These are phyloP conservation scores for Aspergillus neoniger DNA, from an alignment of 2,329 filamentous ascomycete genomes.

Conservation along the genomic window DNA sequence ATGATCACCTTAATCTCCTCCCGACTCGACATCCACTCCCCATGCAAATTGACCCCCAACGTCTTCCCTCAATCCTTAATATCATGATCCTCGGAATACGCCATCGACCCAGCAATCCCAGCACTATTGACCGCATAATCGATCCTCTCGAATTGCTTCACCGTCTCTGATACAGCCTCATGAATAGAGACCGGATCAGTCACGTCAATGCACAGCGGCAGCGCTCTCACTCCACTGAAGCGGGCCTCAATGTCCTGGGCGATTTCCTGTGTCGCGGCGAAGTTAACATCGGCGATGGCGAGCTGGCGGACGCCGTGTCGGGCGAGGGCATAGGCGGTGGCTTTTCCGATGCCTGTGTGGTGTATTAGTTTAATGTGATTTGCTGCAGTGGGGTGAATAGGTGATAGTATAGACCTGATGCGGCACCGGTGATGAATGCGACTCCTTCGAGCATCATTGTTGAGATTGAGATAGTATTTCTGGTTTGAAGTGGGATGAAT, in stretches of 20 bases:
- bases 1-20: conserved; percentile 11
- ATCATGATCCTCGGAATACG: background rate
- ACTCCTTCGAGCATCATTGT: background rate
- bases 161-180: conserved; percentile 1
- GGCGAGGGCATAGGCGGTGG: conserved; percentile 4
- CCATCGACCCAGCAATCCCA: background rate
- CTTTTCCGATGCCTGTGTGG: conserved; percentile 11
- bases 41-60: conserved; percentile 4
- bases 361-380: no score
- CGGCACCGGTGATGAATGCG: conserved; percentile 2
- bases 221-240: background rate
- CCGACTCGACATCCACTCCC: conserved; percentile 12
- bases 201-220: conserved; percentile 8
- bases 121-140: conserved; percentile 12
- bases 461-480: background rate
- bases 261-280: background rate
- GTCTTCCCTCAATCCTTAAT: conserved; percentile 5
- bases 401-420: background rate
- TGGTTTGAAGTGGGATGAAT: no score
- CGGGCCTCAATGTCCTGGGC: background rate
- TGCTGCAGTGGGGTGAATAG: background rate
- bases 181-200: conserved; percentile 1
- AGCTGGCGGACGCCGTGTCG: conserved; percentile 3
- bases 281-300: conserved; percentile 7
- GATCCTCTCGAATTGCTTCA: background rate